Evolutionary conservation across 106 monocot species (phyloP), one percentile per base, ranked within the genome.

Genomic region (Agapanthus africanus): DNA sequence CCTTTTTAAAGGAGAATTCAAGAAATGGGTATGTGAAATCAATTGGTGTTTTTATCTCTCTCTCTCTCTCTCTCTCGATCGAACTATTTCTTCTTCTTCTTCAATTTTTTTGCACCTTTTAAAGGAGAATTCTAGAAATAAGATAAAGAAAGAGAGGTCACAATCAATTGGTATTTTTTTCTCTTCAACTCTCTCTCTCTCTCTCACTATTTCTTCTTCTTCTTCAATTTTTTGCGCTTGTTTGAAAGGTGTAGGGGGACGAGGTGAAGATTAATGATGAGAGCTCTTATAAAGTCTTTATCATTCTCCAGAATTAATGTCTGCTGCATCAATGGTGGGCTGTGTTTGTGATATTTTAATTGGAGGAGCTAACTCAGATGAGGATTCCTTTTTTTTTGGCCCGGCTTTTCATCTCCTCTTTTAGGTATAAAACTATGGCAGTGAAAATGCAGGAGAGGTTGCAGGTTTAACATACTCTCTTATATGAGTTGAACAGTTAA

Each of bases 91-190:
- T 19, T 47, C 46, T 19, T 7, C 19, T 7, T 47, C 13, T 19
- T 47, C 16, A 47, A 13, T 47, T 47, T 47, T 47, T 47, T 7
- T 15, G 46, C 19, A 47, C 1, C 46, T n/a, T n/a, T n/a, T n/a
- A 64, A 38, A 3, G 22, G 9, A 34, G 38, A 22, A 7, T 4
- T n/a, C 2, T 34, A 16, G 19, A 8, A 37, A 21, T 38, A 37
- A 63, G 22, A 33, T 37, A 18, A 38, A 16, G 60, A 61, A 18
- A n/a, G 11, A 38, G 63, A 33, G 36, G 64, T 64, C 38, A 64
- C 21, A 64, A 64, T 64, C 64, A 21, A 39, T 35, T 39, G 37
- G 64, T 64, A 37, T 35, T 64, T 35, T 21, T 64, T 37, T 64
- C 37, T 37, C 8, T 21, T 38, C 10, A 21, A 21, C n/a, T 64